Percentiles rank a stretch among this genome's conserved stretches.
Evolutionary conservation across 1,284 basidiomycete genomes (phyloP).

Genomic region (Cutaneotrichosporon daszewskae): DNA sequence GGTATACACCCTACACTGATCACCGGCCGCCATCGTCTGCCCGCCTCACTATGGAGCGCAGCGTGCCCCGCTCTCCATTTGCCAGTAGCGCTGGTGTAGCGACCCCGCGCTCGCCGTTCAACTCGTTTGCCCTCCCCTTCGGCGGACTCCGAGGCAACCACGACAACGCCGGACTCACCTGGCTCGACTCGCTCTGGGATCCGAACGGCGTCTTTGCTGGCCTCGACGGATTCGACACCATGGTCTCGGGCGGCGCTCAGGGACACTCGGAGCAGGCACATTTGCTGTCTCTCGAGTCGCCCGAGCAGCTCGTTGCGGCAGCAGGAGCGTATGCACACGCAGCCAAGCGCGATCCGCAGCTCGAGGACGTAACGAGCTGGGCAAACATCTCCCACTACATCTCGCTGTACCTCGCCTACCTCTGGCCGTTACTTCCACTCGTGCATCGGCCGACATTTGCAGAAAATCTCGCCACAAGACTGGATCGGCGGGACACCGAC

Average conservation of each 20-base stretch:
- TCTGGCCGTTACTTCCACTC: slow-evolving; percentile 43
- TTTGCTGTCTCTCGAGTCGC: slow-evolving; percentile 33
- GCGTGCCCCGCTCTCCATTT: too few relatives aligned
- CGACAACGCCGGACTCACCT: slow-evolving; percentile 17
- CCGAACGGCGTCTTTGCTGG: slow-evolving; percentile 4
- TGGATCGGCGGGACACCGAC: slow-evolving; percentile 42
- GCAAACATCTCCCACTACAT: slow-evolving; percentile 44
- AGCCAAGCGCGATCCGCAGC: slow-evolving; percentile 26
- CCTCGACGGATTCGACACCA: slow-evolving; percentile 12
- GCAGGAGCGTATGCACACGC: not conserved
- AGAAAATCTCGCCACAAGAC: slow-evolving; percentile 38
- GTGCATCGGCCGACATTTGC: slow-evolving; percentile 47
- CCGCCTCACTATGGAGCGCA: not conserved
- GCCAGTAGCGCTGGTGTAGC: not conserved
- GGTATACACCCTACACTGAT: not conserved
- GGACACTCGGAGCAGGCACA: slow-evolving; percentile 37
- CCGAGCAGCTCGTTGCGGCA: slow-evolving; percentile 19
- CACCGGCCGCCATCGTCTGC: not conserved
- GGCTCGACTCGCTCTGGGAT: slow-evolving; percentile 20
- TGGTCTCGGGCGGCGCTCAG: slow-evolving; percentile 3
- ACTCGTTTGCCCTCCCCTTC: slow-evolving; percentile 19
- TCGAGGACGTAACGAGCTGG: slow-evolving; percentile 45
- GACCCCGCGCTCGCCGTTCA: slow-evolving; percentile 14
- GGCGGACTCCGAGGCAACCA: slow-evolving; percentile 5
- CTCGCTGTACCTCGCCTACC: slow-evolving; percentile 43